Evolutionary conservation across 257 asterid species (phyloP).

Genomic region (Misopates orontium): DNA sequence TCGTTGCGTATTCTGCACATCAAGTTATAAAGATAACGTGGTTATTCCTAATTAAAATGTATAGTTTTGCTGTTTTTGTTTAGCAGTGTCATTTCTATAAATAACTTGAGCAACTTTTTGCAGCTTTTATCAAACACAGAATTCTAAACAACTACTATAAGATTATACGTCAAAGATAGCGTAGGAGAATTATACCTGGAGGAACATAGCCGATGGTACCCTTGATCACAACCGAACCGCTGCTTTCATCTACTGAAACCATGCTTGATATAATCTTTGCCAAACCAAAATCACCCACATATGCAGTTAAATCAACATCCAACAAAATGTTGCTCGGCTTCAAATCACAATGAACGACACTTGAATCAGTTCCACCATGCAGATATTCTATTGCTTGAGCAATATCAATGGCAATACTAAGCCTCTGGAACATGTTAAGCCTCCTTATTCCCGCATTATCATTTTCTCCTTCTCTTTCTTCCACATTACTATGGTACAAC

Average conservation of each 20-base stretch:
- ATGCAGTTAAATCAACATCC: conserved; percentile 32
- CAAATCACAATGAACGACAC: conserved; percentile 35
- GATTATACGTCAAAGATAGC: too few relatives aligned
- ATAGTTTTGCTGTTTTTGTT: too few relatives aligned
- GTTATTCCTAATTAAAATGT: too few relatives aligned
- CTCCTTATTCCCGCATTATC: background rate
- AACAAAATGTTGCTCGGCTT: conserved; percentile 38
- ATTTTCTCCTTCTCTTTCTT: too few relatives aligned
- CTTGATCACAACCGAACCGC: conserved; percentile 18
- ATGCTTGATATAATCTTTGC: conserved; percentile 27
- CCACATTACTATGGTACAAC: conserved; percentile 21
- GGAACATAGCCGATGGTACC: conserved; percentile 35
- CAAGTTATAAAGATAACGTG: background rate
- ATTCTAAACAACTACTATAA: too few relatives aligned
- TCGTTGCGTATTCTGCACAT: conserved; percentile 31
- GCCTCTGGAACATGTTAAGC: conserved; percentile 24
- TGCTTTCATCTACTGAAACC: background rate
- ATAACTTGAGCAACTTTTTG: too few relatives aligned
- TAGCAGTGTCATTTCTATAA: too few relatives aligned
- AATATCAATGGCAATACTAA: conserved; percentile 32
- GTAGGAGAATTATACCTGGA: conserved; percentile 34
- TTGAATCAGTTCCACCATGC: conserved; percentile 24
- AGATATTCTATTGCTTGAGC: conserved; percentile 31
- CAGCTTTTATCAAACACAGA: too few relatives aligned
- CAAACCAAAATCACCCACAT: conserved; percentile 39